Conservation (phyloP, 257 asterid species). For the Plantago ovata region DNA sequence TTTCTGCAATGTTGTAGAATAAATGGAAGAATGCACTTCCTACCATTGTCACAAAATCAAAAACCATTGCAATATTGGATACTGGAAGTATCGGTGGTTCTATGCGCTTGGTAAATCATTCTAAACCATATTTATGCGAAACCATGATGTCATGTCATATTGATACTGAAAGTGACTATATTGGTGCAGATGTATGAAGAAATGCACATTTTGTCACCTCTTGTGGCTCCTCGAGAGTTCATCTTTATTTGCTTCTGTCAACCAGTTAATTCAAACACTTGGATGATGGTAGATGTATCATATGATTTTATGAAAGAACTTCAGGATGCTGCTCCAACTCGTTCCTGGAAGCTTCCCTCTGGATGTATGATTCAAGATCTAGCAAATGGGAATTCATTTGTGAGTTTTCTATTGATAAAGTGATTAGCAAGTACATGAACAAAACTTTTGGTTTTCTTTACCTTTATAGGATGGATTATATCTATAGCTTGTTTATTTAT, state of each 20-base stretch:
- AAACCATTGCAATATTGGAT: conserved; percentile 43
- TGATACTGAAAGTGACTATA: not conserved
- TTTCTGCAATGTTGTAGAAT: conserved; percentile 30
- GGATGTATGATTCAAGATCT: conserved; percentile 66
- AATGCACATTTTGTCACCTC: conserved; percentile 62
- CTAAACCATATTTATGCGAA: not conserved
- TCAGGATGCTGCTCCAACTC: conserved; percentile 35
- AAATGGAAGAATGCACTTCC: conserved; percentile 66
- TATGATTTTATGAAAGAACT: conserved; percentile 38
- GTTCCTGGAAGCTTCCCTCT: conserved; percentile 66
- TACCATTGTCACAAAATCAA: conserved; percentile 46
- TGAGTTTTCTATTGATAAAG: conserved; percentile 28
- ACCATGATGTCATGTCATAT: not conserved
- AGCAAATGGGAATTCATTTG: conserved; percentile 53
- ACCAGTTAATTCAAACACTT: conserved; percentile 44
- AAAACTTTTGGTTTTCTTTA: not conserved
- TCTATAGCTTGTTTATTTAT: not conserved
- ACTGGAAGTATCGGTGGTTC: conserved; percentile 41
- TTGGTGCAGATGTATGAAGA: conserved; percentile 57
- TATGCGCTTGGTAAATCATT: conserved; percentile 39
- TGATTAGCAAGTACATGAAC: not conserved
- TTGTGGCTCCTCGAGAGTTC: conserved; percentile 70
- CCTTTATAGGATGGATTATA: not conserved
- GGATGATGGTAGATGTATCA: conserved; percentile 64
- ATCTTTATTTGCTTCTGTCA: conserved; percentile 48